Evolutionary conservation across 495 filamentous ascomycete species (phyloP), one percentile per base, ranked within the genome.

Genomic region (Polyplosphaeria fusca): DNA sequence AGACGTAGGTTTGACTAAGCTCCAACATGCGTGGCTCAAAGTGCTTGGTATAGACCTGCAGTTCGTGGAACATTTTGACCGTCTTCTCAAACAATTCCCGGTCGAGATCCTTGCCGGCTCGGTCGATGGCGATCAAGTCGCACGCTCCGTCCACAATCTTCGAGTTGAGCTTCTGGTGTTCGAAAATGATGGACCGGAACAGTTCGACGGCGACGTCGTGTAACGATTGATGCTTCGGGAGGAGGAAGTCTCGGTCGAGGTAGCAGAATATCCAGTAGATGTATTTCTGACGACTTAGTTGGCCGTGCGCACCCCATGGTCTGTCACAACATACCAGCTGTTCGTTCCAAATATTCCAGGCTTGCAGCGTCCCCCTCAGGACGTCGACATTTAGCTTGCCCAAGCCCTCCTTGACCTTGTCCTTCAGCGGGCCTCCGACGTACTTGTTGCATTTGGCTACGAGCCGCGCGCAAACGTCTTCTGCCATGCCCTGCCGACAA

Each of bases 261-360:
- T 91, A 96, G 66, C 87, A 91, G 74, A 95, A 97, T 26, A 96
- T 85, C 55, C 83, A 89, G 51, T 89, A 80, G 47, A 98, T 77
- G 18, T 80, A 84, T 35, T 81, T 78, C 88, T 89, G 66, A 26
- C 41, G n/a, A n/a, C n/a, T n/a, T n/a, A n/a, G n/a, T n/a, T n/a
- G n/a, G n/a, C n/a, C n/a, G n/a, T n/a, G n/a, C n/a, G n/a, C n/a
- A n/a, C n/a, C n/a, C n/a, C n/a, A n/a, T n/a, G n/a, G n/a, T n/a
- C n/a, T n/a, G 41, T 14, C 4, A 20, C 11, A 14, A 69, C 79
- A 54, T 79, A 88, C 84, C 71, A 93, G 69, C 71, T 90, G 88
- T 52, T 76, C 70, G 59, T 82, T 84, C 93, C 93, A 98, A 48
- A 76, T 75, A 28, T 74, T 76, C 93, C 92, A 98, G 38, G 82